A percentile compares a stretch with the other conserved stretches of the same genome.
Evolutionary conservation across 1,284 basidiomycete genomes (phyloP).

Genomic region (Phellopilus nigrolimitatus): DNA sequence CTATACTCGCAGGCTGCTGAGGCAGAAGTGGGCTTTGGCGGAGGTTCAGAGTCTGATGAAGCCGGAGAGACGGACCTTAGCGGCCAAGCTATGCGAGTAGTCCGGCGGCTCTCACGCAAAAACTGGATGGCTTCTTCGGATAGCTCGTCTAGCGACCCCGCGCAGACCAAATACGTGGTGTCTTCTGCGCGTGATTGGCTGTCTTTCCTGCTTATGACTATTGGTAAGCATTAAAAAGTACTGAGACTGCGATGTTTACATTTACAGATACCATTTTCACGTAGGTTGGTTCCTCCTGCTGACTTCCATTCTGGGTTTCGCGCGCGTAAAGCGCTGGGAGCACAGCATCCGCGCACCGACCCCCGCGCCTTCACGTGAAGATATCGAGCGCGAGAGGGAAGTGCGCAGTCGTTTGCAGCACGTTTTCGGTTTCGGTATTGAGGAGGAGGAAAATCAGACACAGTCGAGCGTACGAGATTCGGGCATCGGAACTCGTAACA

Average conservation of each 20-base stretch:
- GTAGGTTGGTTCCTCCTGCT: conserved; percentile 86
- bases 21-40: conserved; percentile 7
- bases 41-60: conserved; percentile 13
- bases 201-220: conserved; percentile 85
- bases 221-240: conserved; percentile 44
- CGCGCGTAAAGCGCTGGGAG: conserved; percentile 82
- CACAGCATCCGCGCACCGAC: conserved; percentile 43
- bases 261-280: background rate
- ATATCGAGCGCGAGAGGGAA: conserved; percentile 40
- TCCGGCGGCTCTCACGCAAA: conserved; percentile 4
- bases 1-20: conserved; percentile 45
- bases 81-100: conserved; percentile 14
- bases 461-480: too few relatives aligned
- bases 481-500: too few relatives aligned
- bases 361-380: conserved; percentile 36
- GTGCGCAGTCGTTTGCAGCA: conserved; percentile 44
- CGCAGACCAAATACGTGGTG: conserved; percentile 23
- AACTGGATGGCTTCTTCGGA: conserved; percentile 4
- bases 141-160: background rate
- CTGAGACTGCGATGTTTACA: conserved; percentile 12
- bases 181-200: conserved; percentile 77
- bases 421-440: conserved; percentile 41
- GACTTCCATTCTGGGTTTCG: conserved; percentile 75
- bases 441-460: conserved; percentile 24
- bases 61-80: conserved; percentile 3